These are phyloP conservation scores for Blastobotrys illinoisensis DNA, from an alignment of 1,139 yeast species.

Conservation along the genomic window DNA sequence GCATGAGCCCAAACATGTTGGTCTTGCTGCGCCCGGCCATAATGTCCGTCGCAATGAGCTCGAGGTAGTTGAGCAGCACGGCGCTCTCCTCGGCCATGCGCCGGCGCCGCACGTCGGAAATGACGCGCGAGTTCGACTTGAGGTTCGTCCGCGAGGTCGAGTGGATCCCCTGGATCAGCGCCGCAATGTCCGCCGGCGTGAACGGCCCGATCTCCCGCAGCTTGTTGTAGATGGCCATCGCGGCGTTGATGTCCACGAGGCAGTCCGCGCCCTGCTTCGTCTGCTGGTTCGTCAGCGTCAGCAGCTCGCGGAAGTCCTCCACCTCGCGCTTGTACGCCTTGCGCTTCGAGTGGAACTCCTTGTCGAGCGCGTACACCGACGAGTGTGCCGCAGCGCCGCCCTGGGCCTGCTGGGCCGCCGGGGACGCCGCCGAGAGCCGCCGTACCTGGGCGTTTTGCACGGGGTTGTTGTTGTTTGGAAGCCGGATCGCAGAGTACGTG, in stretches of 20 bases:
- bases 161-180: constrained; percentile 26
- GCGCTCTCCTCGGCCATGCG: constrained; percentile 14
- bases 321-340: constrained; percentile 7
- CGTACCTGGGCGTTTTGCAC: neutral
- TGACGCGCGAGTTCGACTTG: constrained; percentile 15
- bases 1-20: constrained; percentile 51
- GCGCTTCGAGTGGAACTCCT: constrained; percentile 3
- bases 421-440: neutral
- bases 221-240: constrained; percentile 24
- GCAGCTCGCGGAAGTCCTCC: constrained; percentile 9
- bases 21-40: constrained; percentile 39
- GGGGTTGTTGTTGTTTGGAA: neutral
- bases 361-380: neutral
- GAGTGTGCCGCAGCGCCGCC: neutral
- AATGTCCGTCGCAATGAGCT: constrained; percentile 37
- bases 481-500: neutral
- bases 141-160: constrained; percentile 21
- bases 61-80: constrained; percentile 35
- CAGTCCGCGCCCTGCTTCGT: constrained; percentile 15
- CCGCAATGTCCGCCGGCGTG: constrained; percentile 21
- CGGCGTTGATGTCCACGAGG: constrained; percentile 22
- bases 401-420: constrained; percentile 2
- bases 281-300: constrained; percentile 20
- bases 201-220: constrained; percentile 20
- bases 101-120: constrained; percentile 17